Conservation (phyloP, 441 rosid species). For the Bocquillonia castaneifolia region DNA sequence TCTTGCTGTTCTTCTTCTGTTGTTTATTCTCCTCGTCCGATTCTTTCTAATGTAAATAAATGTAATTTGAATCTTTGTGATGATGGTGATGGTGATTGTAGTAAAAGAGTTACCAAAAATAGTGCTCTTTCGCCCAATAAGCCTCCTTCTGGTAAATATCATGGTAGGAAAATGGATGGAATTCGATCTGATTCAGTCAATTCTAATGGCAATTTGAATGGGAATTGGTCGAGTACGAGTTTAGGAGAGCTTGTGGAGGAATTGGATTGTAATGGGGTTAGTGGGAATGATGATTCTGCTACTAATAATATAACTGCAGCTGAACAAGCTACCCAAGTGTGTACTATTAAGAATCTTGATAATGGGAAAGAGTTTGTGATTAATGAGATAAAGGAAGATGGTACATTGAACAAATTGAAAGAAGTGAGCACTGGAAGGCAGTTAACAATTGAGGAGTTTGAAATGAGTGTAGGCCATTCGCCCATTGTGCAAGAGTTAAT, state of each 20-base stretch:
- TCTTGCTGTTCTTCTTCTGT: slow-evolving; percentile 31
- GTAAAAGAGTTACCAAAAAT: not conserved
- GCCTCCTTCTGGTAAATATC: slow-evolving; percentile 40
- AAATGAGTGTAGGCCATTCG: slow-evolving; percentile 82
- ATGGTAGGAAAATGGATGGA: slow-evolving; percentile 32
- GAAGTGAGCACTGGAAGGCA: slow-evolving; percentile 90
- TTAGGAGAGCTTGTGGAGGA: slow-evolving; percentile 40
- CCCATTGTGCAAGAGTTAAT: slow-evolving; percentile 94
- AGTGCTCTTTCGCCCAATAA: slow-evolving; percentile 34
- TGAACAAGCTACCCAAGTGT: slow-evolving; percentile 28
- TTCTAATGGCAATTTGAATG: slow-evolving; percentile 22
- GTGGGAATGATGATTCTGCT: not conserved
- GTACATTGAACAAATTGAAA: slow-evolving; percentile 71
- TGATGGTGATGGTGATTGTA: slow-evolving; percentile 17
- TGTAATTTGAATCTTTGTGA: slow-evolving; percentile 28
- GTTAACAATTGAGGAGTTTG: slow-evolving; percentile 91
- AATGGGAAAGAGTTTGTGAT: slow-evolving; percentile 86
- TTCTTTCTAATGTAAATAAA: slow-evolving; percentile 46
- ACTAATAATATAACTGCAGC: not conserved
- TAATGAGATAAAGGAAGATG: slow-evolving; percentile 84
- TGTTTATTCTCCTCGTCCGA: slow-evolving; percentile 36
- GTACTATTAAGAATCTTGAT: slow-evolving; percentile 84
- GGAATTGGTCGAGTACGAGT: slow-evolving; percentile 13
- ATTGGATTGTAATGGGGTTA: slow-evolving; percentile 31
- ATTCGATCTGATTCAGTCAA: slow-evolving; percentile 30